Evolutionary conservation across 441 rosid species (phyloP).

Genomic region (Sinapis alba): DNA sequence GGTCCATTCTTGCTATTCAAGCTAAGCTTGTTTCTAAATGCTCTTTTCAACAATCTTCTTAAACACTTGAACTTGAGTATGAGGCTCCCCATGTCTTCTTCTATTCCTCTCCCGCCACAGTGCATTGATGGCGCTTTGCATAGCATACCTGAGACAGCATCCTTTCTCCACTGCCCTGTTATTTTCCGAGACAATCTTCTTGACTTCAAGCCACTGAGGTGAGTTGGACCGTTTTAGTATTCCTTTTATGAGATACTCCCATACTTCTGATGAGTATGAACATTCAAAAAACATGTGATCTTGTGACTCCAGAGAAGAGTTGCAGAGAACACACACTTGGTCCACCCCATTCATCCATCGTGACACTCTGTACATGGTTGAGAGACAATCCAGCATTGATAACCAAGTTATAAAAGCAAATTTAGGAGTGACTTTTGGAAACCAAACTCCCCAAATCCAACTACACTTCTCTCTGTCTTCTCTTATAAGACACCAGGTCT

Average conservation of each 20-base stretch:
- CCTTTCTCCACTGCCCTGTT: neutral
- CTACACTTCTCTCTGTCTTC: neutral
- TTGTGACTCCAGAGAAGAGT: neutral
- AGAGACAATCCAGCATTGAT: neutral
- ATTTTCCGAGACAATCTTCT: neutral
- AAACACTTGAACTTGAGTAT: neutral
- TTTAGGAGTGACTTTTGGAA: neutral
- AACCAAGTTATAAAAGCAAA: neutral
- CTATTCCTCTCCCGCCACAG: neutral
- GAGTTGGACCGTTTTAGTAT: neutral
- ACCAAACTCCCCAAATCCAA: neutral
- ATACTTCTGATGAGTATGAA: neutral
- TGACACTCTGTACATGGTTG: neutral
- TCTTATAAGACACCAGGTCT: neutral
- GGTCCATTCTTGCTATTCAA: too few relatives aligned
- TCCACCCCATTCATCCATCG: neutral
- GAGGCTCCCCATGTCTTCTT: neutral
- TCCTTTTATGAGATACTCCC: neutral
- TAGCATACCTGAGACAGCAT: neutral
- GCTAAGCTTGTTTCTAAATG: too few relatives aligned
- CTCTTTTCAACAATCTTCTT: neutral
- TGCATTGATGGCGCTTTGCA: neutral
- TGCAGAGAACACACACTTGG: neutral
- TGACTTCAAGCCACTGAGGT: neutral
- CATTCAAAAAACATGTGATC: neutral